Evolutionary conservation across 2,329 filamentous ascomycete species (phyloP), one percentile per base, ranked within the genome.

Genomic region (Aspergillus calidoustus): DNA sequence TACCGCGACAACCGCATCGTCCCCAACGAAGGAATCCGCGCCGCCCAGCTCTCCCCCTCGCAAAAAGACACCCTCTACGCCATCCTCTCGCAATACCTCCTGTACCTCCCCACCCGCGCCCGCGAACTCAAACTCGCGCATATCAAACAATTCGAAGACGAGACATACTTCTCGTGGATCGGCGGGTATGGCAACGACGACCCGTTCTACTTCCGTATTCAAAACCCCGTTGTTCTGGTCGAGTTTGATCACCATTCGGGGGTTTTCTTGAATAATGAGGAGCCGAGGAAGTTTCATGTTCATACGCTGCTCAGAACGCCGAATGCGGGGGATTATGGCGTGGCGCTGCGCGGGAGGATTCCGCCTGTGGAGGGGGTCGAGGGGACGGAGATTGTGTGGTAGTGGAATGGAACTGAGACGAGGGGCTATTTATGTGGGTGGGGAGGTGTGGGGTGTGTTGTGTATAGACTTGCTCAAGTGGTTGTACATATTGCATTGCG

Each of bases 211-310:
- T 94, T 88, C 69, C 83, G 91, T 0, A 84, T 94, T 3, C 91
- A 94, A 75, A 92, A 86, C 66, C 90, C 90, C 0, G 90, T 93
- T 0, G 80, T 92, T 0, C 79, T 93, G 2, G 80, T 89, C 55
- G 91, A 94, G 80, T 91, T 94, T 69, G 91, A 93, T 69, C 89
- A 92, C 71, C 91, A 93, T 74, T 91, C 87, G 0, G 90, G 91
- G 0, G 91, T 93, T 0, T 93, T 93, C 68, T 74, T 94, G 69
- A 87, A 83, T 1, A 94, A 93, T 71, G 81, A 81, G 54, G 85
- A 91, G 74, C 91, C 91, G 0, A 87, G 87, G 34, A 91, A 90
- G 75, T 94, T 91, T 68, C 91, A 94, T 68, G 90, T 91, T 23
- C 91, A 94, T 73, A 93, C 91, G 0, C 77, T 92, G 56, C 76